Evolutionary conservation across 1,284 basidiomycete genomes (phyloP).

Genomic region (Flammula alnicola): DNA sequence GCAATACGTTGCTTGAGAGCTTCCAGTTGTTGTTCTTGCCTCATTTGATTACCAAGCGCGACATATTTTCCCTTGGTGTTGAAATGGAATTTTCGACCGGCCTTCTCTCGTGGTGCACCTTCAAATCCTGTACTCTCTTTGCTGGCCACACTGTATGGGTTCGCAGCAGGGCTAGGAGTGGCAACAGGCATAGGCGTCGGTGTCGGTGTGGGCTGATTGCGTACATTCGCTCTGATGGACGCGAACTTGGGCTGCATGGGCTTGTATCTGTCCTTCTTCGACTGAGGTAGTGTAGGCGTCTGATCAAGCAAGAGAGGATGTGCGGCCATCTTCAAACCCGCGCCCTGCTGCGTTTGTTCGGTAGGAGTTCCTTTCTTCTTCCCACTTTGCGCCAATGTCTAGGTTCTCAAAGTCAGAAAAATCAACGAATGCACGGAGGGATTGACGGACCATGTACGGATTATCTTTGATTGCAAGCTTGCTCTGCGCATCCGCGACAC

Average conservation of each 20-base stretch:
- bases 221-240: slow-evolving; percentile 86
- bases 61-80: slow-evolving; percentile 92
- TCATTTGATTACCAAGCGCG: slow-evolving; percentile 80
- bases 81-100: slow-evolving; percentile 80
- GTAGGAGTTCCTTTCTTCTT: slow-evolving; percentile 58
- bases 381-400: slow-evolving; percentile 56
- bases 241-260: slow-evolving; percentile 98
- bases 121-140: slow-evolving; percentile 65
- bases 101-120: slow-evolving; percentile 71
- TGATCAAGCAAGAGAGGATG: slow-evolving; percentile 85
- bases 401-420: slow-evolving; percentile 5
- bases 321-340: slow-evolving; percentile 87
- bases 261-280: slow-evolving; percentile 89
- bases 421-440: slow-evolving; percentile 2
- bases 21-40: slow-evolving; percentile 88
- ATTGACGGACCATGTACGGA: slow-evolving; percentile 75
- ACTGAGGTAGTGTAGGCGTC: slow-evolving; percentile 59
- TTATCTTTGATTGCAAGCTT: slow-evolving; percentile 77
- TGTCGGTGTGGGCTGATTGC: slow-evolving; percentile 69
- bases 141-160: slow-evolving; percentile 72
- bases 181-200: slow-evolving; percentile 60
- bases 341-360: slow-evolving; percentile 74
- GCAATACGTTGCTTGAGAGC: slow-evolving; percentile 92
- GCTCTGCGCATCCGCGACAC: slow-evolving; percentile 79
- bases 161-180: slow-evolving; percentile 41